phyloP scores from a whole-genome alignment of 345 rosid species.

The Gossypium raimondii region DNA sequence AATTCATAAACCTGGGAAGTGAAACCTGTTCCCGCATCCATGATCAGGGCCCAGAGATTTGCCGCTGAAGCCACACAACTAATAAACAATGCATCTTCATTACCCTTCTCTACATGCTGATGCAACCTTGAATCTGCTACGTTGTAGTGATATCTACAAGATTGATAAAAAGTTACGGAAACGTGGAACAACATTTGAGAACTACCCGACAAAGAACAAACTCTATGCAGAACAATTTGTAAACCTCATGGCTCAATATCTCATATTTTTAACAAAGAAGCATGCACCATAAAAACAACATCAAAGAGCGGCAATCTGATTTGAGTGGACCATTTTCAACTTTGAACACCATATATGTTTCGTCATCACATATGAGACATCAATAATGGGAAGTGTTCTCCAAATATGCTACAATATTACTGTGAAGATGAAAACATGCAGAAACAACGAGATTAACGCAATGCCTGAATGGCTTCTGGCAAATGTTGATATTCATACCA shows the following conservation, averaged over 20 bases:
- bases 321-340: not conserved
- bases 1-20: constrained; percentile 80
- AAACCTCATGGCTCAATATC: not conserved
- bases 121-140: constrained; percentile 72
- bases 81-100: constrained; percentile 79
- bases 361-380: not conserved
- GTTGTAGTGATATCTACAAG: constrained; percentile 86
- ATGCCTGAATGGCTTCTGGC: not conserved
- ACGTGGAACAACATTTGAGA: not conserved
- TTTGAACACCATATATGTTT: not conserved
- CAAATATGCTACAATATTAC: not conserved
- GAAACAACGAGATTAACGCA: not conserved
- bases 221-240: not conserved
- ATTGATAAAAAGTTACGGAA: constrained; percentile 10
- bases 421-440: not conserved
- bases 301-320: not conserved
- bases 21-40: constrained; percentile 99
- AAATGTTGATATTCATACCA: not conserved
- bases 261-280: constrained; percentile 6
- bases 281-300: not conserved
- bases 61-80: constrained; percentile 87
- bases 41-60: constrained; percentile 93
- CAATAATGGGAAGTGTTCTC: not conserved
- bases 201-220: not conserved
- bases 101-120: constrained; percentile 90